Evolutionary conservation across 306 rosid genomes (phyloP), one percentile per base, ranked within the genome.

Genomic region (Trifolium subterraneum): DNA sequence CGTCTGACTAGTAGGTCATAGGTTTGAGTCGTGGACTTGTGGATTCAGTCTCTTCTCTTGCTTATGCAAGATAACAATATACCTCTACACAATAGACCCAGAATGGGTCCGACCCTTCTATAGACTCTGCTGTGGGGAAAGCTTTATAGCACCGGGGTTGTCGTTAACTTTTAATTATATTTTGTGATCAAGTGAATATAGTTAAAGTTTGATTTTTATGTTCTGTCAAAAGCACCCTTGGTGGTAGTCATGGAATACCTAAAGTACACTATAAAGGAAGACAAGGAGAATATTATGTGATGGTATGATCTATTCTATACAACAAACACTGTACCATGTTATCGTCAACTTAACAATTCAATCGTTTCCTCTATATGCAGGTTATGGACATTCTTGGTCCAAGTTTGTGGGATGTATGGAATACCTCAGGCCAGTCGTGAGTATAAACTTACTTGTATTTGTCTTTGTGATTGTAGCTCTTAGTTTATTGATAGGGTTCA

Each of bases 331-430:
- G 18, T 13, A 31, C 62, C n/a, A 29, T 82, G 15, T n/a, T 23
- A 14, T 54, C 27, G 45, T 54, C 58, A 16, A 64, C 59, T 52
- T 47, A 61, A 42, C 51, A 73, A n/a, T 78, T 72, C 61, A 61
- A 31, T 20, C 31, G 15, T 61, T 61, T 76, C 42, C 4, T 74
- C 52, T 64, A 55, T 72, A 39, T 74, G 78, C 84, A 95, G 98
- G 99, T 95, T 70, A 95, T 95, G 99, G 99, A 95, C 82, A 95
- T 95, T 88, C 89, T 95, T 71, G 99, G 99, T 19, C 99, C 99
- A 42, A 95, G 97, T 77, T 81, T 95, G 82, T 95, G 99, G 98
- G 99, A 95, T 87, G 96, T 90, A 14, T 92, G 99, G 99, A 93
- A 93, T 82, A 50, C 96, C 81, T 93, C 97, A 48, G 90, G 90